phyloP scores from a whole-genome alignment of 805 yeast species.

The Zygoascus flipseniorum region DNA sequence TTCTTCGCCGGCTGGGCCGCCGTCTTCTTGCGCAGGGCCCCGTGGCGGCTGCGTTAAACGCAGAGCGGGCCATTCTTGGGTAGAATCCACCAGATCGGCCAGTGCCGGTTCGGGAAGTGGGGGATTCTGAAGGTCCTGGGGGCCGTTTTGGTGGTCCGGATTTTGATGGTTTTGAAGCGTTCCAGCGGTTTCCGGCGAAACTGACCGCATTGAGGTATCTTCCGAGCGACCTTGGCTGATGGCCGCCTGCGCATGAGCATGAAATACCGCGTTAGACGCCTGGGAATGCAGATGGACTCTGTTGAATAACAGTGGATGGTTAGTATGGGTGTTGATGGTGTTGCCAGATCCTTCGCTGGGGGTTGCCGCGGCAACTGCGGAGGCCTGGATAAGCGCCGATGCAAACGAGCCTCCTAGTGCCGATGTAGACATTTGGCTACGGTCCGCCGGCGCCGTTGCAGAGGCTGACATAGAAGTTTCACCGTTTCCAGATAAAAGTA shows the following conservation, averaged over 20 bases:
- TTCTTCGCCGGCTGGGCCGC: background rate
- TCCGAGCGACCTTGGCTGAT: background rate
- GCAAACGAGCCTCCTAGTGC: slow-evolving; percentile 14
- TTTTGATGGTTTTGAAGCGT: background rate
- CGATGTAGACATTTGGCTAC: slow-evolving; percentile 8
- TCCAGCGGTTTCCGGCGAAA: background rate
- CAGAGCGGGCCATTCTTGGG: background rate
- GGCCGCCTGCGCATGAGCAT: slow-evolving; percentile 13
- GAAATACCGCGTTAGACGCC: slow-evolving; percentile 19
- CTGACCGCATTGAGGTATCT: background rate
- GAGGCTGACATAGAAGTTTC: background rate
- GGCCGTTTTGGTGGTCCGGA: no score
- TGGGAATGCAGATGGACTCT: slow-evolving; percentile 14
- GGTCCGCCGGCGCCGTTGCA: background rate
- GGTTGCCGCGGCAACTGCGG: slow-evolving; percentile 5
- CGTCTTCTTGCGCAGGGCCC: background rate
- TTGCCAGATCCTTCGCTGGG: background rate
- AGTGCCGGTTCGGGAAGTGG: background rate
- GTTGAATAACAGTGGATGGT: background rate
- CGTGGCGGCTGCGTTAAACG: background rate
- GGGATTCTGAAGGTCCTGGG: background rate
- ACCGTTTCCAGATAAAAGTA: background rate
- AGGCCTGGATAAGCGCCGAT: slow-evolving; percentile 11
- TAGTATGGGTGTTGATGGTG: background rate
- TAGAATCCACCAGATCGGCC: background rate